Evolutionary conservation across 139 green algal species (phyloP).

Genomic region (Coelastrella sp.): DNA sequence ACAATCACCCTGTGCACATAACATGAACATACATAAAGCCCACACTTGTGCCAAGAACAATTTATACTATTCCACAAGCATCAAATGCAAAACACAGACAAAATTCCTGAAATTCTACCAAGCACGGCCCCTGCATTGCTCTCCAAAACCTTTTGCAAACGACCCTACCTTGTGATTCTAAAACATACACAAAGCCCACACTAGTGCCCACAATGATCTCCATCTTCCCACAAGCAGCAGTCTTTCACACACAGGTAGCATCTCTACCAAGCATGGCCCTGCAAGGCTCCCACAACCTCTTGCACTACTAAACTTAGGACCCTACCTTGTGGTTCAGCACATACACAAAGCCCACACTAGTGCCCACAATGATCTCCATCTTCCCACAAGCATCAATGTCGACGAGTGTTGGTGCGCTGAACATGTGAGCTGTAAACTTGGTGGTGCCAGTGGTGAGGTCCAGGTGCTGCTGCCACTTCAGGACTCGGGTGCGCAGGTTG

Average conservation of each 20-base stretch:
- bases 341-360: conserved; percentile 95
- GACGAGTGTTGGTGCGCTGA: conserved; percentile 83
- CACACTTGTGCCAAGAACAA: no score
- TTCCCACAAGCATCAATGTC: conserved; percentile 87
- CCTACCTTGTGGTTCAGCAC: conserved; percentile 82
- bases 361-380: conserved; percentile 95
- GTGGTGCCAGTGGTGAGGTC: conserved; percentile 94
- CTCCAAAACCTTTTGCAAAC: no score
- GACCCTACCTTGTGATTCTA: conserved; percentile 73
- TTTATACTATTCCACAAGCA: no score
- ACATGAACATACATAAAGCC: no score
- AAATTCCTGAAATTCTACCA: no score
- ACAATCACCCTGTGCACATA: no score
- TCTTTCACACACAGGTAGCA: no score
- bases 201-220: conserved; percentile 95
- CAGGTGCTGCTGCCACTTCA: conserved; percentile 94
- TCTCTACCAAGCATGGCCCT: no score
- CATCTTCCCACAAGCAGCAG: conserved; percentile 84
- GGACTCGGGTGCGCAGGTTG: conserved; percentile 75
- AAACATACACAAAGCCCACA: conserved; percentile 96
- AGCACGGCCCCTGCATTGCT: no score
- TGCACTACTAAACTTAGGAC: background rate
- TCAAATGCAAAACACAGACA: no score
- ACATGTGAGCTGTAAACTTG: conserved; percentile 85
- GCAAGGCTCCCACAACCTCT: no score